phyloP scores from a whole-genome alignment of 371 early-diverging fungal species.

The Apophysomyces trapeziformis region DNA sequence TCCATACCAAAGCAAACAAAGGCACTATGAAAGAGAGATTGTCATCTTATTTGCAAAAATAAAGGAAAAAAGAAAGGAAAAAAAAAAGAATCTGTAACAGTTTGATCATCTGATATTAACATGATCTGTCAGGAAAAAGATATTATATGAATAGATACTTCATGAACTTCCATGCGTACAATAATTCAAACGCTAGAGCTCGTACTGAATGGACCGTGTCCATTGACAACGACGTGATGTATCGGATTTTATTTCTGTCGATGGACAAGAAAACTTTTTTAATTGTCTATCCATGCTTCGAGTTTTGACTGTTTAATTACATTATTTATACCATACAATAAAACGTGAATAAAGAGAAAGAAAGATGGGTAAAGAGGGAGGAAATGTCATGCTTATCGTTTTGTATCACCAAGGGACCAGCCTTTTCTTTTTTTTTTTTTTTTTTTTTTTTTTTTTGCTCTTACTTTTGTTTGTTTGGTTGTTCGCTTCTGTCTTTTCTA shows the following conservation, averaged over 20 bases:
- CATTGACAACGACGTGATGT: too few relatives aligned
- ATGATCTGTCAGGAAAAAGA: too few relatives aligned
- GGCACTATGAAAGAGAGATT: conserved; percentile 1
- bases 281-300: neutral
- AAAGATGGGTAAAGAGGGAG: neutral
- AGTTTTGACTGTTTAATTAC: neutral
- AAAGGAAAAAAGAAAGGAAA: too few relatives aligned
- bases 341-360: neutral
- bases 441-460: neutral
- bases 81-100: too few relatives aligned
- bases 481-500: neutral
- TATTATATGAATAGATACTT: too few relatives aligned
- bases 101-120: too few relatives aligned
- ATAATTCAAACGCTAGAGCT: too few relatives aligned
- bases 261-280: too few relatives aligned
- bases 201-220: too few relatives aligned
- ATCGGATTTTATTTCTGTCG: too few relatives aligned
- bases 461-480: neutral
- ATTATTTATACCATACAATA: conserved; percentile 1
- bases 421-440: neutral
- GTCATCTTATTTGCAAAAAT: too few relatives aligned
- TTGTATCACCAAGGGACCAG: conserved; percentile 5
- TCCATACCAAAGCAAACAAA: conserved; percentile 62
- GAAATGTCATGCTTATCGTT: neutral
- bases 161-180: too few relatives aligned